phyloP scores from a whole-genome alignment of 1,284 basidiomycete species.

The Ganoderma resinaceum region DNA sequence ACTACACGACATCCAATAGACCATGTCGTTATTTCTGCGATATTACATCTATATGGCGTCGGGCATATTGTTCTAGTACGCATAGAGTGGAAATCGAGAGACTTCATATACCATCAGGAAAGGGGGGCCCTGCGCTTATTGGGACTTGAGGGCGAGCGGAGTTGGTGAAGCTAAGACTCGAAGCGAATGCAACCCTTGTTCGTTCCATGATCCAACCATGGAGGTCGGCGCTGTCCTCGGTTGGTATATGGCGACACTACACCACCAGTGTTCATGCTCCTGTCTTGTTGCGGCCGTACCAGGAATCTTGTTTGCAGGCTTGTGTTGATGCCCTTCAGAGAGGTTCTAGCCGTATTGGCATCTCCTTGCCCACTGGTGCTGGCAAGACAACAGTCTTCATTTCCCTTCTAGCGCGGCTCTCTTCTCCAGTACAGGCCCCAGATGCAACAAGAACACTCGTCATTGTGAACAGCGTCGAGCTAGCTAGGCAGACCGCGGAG shows the following conservation, averaged over 20 bases:
- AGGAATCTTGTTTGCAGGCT: slow-evolving; percentile 83
- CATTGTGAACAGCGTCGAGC: slow-evolving; percentile 87
- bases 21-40: slow-evolving; percentile 41
- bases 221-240: slow-evolving; percentile 5
- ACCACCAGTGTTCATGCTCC: slow-evolving; percentile 18
- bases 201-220: slow-evolving; percentile 34
- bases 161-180: no score
- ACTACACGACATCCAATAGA: slow-evolving; percentile 45
- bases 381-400: slow-evolving; percentile 97
- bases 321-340: slow-evolving; percentile 76
- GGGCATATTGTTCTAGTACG: slow-evolving; percentile 33
- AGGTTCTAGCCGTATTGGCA: slow-evolving; percentile 83
- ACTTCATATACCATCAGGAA: slow-evolving; percentile 28
- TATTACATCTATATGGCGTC: slow-evolving; percentile 28
- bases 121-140: background rate
- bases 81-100: slow-evolving; percentile 33
- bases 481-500: slow-evolving; percentile 87
- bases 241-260: slow-evolving; percentile 23
- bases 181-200: slow-evolving; percentile 1
- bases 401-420: slow-evolving; percentile 71
- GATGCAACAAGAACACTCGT: slow-evolving; percentile 72
- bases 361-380: slow-evolving; percentile 90
- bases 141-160: background rate
- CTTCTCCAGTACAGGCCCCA: slow-evolving; percentile 49
- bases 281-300: slow-evolving; percentile 83